Conservation (phyloP, 768 basidiomycete genomes). For the Leccinum fibrillosum region DNA sequence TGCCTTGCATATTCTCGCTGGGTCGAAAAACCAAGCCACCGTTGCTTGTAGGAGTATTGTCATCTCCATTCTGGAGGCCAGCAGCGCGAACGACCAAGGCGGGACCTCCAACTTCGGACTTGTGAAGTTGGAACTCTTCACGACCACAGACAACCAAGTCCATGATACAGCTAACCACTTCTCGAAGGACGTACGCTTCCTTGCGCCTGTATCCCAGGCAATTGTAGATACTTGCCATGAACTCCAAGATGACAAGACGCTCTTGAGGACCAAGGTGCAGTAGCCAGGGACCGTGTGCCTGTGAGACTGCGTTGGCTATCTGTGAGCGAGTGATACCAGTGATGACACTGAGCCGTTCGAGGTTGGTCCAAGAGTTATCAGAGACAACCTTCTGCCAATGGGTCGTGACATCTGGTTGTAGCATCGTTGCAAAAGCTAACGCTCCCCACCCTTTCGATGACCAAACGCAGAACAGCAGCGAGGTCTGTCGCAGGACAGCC, state of each 20-base stretch:
- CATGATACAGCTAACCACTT: conserved; percentile 80
- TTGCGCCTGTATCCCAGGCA: conserved; percentile 84
- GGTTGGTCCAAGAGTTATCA: conserved; percentile 44
- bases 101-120: conserved; percentile 32
- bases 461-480: conserved; percentile 76
- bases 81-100: conserved; percentile 50
- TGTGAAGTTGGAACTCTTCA: conserved; percentile 54
- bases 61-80: conserved; percentile 32
- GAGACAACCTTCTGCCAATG: conserved; percentile 59
- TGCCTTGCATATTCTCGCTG: conserved; percentile 75
- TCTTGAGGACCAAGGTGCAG: conserved; percentile 75
- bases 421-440: conserved; percentile 70
- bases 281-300: conserved; percentile 85
- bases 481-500: conserved; percentile 68
- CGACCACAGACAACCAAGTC: conserved; percentile 85
- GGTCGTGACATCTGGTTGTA: conserved; percentile 59
- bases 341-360: conserved; percentile 64
- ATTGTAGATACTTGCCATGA: conserved; percentile 70
- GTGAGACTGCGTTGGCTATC: conserved; percentile 63
- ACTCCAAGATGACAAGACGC: conserved; percentile 66
- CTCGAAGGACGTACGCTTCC: conserved; percentile 82
- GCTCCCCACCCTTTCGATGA: conserved; percentile 87
- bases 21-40: conserved; percentile 68
- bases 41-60: conserved; percentile 19
- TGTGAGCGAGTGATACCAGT: conserved; percentile 69